phyloP scores from a whole-genome alignment of 345 rosid species.

The rapeseed (Brassica napus) region Da-Ae NC_063450.1:10474001-10474500 shows the following conservation, averaged over 20 bases:
- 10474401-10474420: neutral
- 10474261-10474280: neutral
- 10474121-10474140: neutral
- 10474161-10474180: neutral
- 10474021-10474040: neutral
- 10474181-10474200: neutral
- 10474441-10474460: neutral
- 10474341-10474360: neutral
- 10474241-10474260: neutral
- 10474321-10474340: neutral
- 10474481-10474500: neutral
- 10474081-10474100: neutral
- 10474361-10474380: neutral
- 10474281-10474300: neutral
- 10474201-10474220: neutral
- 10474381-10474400: neutral
- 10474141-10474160: neutral
- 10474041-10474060: neutral
- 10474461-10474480: neutral
- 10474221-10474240: neutral
- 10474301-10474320: neutral
- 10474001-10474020: conserved; percentile 5
- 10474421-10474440: neutral
- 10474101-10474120: neutral
- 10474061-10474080: neutral